Conservation (phyloP, 768 basidiomycete genomes). For the Suillus paluster region DNA sequence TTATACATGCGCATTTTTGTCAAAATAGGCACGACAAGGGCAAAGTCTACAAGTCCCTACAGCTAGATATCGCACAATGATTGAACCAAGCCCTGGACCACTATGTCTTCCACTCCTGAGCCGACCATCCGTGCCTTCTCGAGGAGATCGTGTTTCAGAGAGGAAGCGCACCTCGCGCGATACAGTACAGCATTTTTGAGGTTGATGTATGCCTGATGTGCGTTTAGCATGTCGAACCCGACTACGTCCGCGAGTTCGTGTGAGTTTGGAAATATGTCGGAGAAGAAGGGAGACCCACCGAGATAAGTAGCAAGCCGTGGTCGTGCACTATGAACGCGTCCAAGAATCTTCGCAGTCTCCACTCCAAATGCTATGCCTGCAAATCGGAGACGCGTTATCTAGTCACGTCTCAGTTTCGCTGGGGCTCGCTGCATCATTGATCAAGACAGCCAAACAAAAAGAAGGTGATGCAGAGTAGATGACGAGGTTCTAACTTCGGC, state of each 20-base stretch:
- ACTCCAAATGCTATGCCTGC: conserved; percentile 91
- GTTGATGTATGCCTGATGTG: conserved; percentile 96
- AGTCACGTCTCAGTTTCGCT: conserved; percentile 31
- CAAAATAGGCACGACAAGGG: too few species aligned
- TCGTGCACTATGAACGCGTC: conserved; percentile 91
- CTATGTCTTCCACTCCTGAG: conserved; percentile 30
- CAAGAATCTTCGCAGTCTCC: conserved; percentile 92
- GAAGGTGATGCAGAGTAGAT: too few species aligned
- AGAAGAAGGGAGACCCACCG: too few species aligned
- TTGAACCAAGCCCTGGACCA: too few species aligned
- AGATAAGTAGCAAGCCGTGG: conserved; percentile 65
- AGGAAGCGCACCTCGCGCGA: conserved; percentile 90
- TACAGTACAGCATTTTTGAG: conserved; percentile 84
- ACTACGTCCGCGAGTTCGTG: conserved; percentile 74
- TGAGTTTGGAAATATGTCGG: neutral
- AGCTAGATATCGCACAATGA: too few species aligned
- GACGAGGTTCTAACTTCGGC: too few species aligned
- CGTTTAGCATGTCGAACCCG: conserved; percentile 97
- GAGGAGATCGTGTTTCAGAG: conserved; percentile 92
- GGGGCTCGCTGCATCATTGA: too few species aligned
- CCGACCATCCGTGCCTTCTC: conserved; percentile 65
- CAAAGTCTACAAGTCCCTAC: too few species aligned
- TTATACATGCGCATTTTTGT: too few species aligned
- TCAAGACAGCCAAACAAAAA: too few species aligned
- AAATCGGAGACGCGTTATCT: conserved; percentile 92